Conservation (phyloP, 2,329 filamentous ascomycete genomes). For the Aspergillus pseudoviridinutans region DNA sequence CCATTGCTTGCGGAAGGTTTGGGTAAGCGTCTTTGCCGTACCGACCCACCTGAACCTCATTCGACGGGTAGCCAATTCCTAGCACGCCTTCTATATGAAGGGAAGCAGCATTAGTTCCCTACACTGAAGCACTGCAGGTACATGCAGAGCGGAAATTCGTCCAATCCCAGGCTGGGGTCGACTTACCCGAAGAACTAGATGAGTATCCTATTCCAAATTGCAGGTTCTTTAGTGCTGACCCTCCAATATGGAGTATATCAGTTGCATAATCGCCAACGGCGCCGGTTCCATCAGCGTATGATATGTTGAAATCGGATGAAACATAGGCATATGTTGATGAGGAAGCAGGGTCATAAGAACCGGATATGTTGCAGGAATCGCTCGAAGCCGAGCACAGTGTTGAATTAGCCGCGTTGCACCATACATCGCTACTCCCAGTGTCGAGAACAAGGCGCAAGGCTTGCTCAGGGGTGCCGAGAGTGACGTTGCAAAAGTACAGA, state of each 20-base stretch:
- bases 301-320: constrained; percentile 77
- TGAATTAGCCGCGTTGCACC: constrained; percentile 54
- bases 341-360: constrained; percentile 50
- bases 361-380: constrained; percentile 45
- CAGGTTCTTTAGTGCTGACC: constrained; percentile 46
- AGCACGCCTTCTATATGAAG: constrained; percentile 63
- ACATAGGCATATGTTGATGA: constrained; percentile 76
- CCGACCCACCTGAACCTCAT: constrained; percentile 61
- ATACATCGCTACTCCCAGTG: constrained; percentile 61
- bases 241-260: constrained; percentile 62
- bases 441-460: constrained; percentile 55
- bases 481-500: constrained; percentile 57
- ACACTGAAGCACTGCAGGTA: not conserved
- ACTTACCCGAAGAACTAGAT: constrained; percentile 47
- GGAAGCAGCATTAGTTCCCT: not conserved
- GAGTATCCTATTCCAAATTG: constrained; percentile 59
- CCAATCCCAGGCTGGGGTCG: not conserved
- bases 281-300: constrained; percentile 76
- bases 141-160: not conserved
- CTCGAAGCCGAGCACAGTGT: constrained; percentile 40
- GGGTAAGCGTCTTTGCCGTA: constrained; percentile 52
- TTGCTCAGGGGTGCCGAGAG: constrained; percentile 56
- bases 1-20: constrained; percentile 66
- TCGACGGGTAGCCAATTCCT: constrained; percentile 75
- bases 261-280: constrained; percentile 75